These are phyloP conservation scores for Candida silvicultrix DNA, from an alignment of 805 yeast genomes.

Conservation along the genomic window DNA sequence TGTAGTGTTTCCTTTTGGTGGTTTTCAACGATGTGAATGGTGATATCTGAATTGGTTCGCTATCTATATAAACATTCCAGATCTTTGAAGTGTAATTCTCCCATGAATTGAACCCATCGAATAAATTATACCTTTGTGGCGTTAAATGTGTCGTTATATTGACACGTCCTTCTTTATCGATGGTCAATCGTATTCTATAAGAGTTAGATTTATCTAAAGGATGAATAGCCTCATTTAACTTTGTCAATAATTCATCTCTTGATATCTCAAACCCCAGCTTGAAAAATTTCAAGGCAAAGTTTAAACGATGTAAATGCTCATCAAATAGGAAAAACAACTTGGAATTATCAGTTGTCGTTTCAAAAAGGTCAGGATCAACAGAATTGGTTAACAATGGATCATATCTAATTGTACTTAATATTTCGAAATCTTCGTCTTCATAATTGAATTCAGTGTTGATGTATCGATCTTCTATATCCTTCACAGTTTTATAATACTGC, in stretches of 20 bases:
- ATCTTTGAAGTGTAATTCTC: slow-evolving; percentile 22
- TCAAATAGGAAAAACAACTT: slow-evolving; percentile 50
- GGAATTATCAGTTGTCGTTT: slow-evolving; percentile 9
- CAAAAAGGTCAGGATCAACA: slow-evolving; percentile 12
- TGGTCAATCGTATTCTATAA: slow-evolving; percentile 42
- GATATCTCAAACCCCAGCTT: slow-evolving; percentile 39
- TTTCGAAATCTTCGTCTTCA: slow-evolving; percentile 35
- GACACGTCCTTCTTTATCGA: slow-evolving; percentile 30
- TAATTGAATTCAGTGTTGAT: slow-evolving; percentile 4
- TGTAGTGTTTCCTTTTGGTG: slow-evolving; percentile 61
- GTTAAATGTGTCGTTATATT: slow-evolving; percentile 29
- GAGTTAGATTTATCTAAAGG: slow-evolving; percentile 26
- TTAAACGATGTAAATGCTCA: slow-evolving; percentile 57
- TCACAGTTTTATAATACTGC: slow-evolving; percentile 4
- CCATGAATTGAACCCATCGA: slow-evolving; percentile 21
- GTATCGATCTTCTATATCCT: slow-evolving; percentile 3
- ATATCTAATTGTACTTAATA: slow-evolving; percentile 69
- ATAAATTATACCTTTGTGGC: slow-evolving; percentile 24
- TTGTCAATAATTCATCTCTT: slow-evolving; percentile 32
- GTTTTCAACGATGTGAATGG: slow-evolving; percentile 89
- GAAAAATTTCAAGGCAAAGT: slow-evolving; percentile 49
- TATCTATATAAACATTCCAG: slow-evolving; percentile 64
- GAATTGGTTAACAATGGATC: slow-evolving; percentile 46
- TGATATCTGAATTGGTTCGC: slow-evolving; percentile 44
- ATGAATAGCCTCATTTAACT: slow-evolving; percentile 32